These are phyloP conservation scores for Niveomyces coronatus DNA, from an alignment of 2,329 filamentous ascomycete genomes.

Conservation along the genomic window DNA sequence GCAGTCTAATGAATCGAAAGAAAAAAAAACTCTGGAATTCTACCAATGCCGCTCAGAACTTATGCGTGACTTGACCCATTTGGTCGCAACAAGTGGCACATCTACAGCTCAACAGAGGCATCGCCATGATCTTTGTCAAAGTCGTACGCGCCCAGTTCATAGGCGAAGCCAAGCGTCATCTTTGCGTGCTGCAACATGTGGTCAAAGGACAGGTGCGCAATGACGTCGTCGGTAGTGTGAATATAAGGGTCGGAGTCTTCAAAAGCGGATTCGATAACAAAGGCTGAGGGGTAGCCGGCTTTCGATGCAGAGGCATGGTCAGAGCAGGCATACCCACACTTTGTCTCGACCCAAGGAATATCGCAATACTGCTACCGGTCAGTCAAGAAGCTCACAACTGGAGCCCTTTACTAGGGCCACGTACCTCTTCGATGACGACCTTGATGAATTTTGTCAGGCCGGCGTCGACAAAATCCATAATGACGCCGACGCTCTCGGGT, in stretches of 20 bases:
- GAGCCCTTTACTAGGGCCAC: slow-evolving; percentile 1
- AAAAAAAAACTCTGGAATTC: no score
- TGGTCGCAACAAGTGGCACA: no score
- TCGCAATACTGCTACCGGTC: slow-evolving; percentile 62
- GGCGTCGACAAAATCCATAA: slow-evolving; percentile 81
- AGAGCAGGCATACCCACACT: slow-evolving; percentile 79
- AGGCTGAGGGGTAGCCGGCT: slow-evolving; percentile 63
- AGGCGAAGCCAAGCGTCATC: slow-evolving; percentile 72
- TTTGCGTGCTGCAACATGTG: slow-evolving; percentile 89
- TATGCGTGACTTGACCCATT: no score
- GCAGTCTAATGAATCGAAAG: no score
- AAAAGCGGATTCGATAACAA: slow-evolving; percentile 67
- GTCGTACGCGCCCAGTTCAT: slow-evolving; percentile 71
- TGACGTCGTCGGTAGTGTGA: slow-evolving; percentile 58
- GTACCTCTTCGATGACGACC: slow-evolving; percentile 57
- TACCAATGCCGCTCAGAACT: no score
- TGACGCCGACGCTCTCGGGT: slow-evolving; percentile 80
- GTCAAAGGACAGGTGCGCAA: slow-evolving; percentile 67
- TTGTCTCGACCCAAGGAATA: slow-evolving; percentile 77
- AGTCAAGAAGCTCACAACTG: slow-evolving; percentile 1
- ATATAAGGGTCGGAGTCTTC: slow-evolving; percentile 57
- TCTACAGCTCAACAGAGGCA: neutral
- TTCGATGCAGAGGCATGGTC: slow-evolving; percentile 66
- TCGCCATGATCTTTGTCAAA: slow-evolving; percentile 32
- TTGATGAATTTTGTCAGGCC: slow-evolving; percentile 85